These are phyloP conservation scores for Aspergillus sclerotioniger DNA, from an alignment of 495 filamentous ascomycete genomes.

Conservation along the genomic window DNA sequence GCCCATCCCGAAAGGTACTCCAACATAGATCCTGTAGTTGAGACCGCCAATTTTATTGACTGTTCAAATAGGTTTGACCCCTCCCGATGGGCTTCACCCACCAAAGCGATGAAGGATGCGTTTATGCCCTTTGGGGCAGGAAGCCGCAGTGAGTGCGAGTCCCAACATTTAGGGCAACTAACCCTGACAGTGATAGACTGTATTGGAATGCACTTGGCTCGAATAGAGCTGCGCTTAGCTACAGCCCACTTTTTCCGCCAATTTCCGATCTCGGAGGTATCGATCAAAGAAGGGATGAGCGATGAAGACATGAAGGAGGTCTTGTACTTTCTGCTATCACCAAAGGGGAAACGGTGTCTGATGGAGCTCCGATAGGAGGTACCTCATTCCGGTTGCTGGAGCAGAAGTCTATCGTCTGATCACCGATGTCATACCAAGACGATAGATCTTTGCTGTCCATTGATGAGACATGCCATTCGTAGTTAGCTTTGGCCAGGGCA, in stretches of 20 bases:
- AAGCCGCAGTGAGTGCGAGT: slow-evolving; percentile 31
- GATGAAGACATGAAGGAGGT: slow-evolving; percentile 43
- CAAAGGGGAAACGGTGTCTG: slow-evolving; percentile 44
- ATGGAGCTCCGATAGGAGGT: slow-evolving; percentile 26
- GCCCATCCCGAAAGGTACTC: slow-evolving; percentile 29
- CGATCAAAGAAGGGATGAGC: slow-evolving; percentile 37
- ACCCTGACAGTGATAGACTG: slow-evolving; percentile 31
- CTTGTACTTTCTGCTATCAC: slow-evolving; percentile 43
- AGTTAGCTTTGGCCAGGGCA: no score
- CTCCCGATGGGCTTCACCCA: slow-evolving; percentile 39
- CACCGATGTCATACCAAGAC: no score
- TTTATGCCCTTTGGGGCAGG: slow-evolving; percentile 56
- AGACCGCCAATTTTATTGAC: no score
- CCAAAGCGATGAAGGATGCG: slow-evolving; percentile 51
- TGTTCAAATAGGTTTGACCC: slow-evolving; percentile 36
- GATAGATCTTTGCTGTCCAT: no score
- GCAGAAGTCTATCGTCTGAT: no score
- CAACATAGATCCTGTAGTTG: neutral
- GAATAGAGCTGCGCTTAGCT: slow-evolving; percentile 35
- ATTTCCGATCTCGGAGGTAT: slow-evolving; percentile 28
- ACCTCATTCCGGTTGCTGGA: no score
- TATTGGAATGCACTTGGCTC: slow-evolving; percentile 37
- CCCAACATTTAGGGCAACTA: neutral
- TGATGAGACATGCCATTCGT: no score
- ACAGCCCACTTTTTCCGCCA: slow-evolving; percentile 32